Evolutionary conservation across 1,139 yeast species (phyloP), one percentile per base, ranked within the genome.

Genomic region (Debaryomyces fabryi): DNA sequence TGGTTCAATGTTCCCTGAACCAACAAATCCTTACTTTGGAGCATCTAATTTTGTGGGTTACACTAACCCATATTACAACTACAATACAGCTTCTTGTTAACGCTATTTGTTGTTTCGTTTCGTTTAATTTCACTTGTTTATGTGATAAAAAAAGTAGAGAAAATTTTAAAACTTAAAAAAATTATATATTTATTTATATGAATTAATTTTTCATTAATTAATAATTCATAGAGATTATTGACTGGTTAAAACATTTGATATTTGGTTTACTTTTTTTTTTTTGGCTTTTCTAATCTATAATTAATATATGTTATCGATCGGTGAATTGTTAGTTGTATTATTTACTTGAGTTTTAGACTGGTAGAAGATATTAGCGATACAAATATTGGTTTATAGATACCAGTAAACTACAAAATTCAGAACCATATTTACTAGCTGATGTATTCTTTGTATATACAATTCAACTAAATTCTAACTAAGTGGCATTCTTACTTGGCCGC

Each of bases 1-100:
- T 21, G 33, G 33, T 33, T 34, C 35, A 24, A 18, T 46, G 27
- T 23, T 48, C 25, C 49, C 48, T 15, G 54, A 53, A 36, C 59
- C 49, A 33, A 58, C 56, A 23, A 43, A 52, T 13, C 62, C 54
- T 35, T 54, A 58, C 40, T 47, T 53, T 15, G 54, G 58, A 37
- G 47, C 58, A 16, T 37, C 55, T 36, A 60, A 58, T 48, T 69
- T 63, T 53, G 71, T 69, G 39, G 75, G 76, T n/a, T 72, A 71
- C 52, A 57, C 72, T 24, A 72, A 72, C 50, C 76, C 77, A 16
- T 72, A 70, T 55, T 71, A 69, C 55, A 60, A 63, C 33, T 68
- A 63, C 48, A 66, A 64, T 56, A 64, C 69, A 68, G 69, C 73
- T 39, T 60, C 71, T 24, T 69, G 73, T 53, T 69, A 58, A 53